Base-by-base conservation (phyloP, 140 eudicot species). In the Anethum foeniculum region DNA sequence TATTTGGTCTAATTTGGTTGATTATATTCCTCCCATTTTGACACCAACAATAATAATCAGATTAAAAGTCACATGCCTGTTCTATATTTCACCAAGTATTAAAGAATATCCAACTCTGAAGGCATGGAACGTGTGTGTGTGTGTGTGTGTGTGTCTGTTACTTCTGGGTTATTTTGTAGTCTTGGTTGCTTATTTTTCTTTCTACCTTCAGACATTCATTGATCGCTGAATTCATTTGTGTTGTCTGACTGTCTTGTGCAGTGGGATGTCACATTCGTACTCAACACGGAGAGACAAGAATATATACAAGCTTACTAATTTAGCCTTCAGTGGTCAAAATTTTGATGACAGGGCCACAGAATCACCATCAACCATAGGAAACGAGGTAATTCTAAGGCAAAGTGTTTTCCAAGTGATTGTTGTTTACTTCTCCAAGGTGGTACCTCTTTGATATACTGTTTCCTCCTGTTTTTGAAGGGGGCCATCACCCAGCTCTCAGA, bases 191-290 rank as follows among this genome's bases (percentile, higher is more conserved):
- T n/a, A 73, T 28, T n/a, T 23, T 73, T 34, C 38, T 28, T 25
- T 46, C 49, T n/a, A 21, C 28, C 41, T 75, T 30, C 78, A 44
- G 28, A 73, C 32, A n/a, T 73, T 36, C 38, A 7, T 39, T 41
- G 54, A 23, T 43, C n/a, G 10, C 27, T 75, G n/a, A 27, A 47
- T 21, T 75, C 27, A 39, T 73, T 39, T 81, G 60, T 51, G 60
- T 72, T 73, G 30, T 54, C 30, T 41, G 79, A 65, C 9, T 85
- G 23, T 77, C 79, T 38, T 47, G 38, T 62, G 75, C 69, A 92
- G 98, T 87, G 97, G 93, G 47, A 74, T 94, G 91, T 91, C 99
- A 9, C 94, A 85, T 85, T 90, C 97, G 12, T 94, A 86, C 85
- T 86, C 99, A 18, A 89, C 88, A 0, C 82, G 86, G 10, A 82